Percentiles rank a stretch among this genome's conserved stretches.
Conservation (phyloP, 208 protist species). For the Crithidia brevicula region DNA sequence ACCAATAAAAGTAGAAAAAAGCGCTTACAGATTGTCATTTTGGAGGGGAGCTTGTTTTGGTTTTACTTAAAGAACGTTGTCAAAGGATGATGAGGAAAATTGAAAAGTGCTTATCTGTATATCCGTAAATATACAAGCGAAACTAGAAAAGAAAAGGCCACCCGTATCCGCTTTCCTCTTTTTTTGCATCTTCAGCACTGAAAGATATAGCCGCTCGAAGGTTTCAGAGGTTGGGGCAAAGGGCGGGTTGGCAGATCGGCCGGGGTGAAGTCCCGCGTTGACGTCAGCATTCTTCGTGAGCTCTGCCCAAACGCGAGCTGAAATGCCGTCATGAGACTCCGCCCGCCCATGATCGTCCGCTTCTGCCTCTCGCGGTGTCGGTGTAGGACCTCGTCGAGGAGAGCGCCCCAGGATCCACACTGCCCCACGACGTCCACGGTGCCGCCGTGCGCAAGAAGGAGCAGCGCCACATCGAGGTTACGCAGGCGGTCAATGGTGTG, state of each 20-base stretch:
- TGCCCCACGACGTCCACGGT: conserved; percentile 40
- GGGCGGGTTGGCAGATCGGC: conserved; percentile 7
- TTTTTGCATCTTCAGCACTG: background rate
- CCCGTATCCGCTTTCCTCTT: too few relatives aligned
- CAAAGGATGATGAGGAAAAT: too few relatives aligned
- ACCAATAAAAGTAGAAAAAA: background rate
- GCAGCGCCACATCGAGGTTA: conserved; percentile 36
- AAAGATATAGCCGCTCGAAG: conserved; percentile 8
- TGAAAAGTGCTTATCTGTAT: too few relatives aligned
- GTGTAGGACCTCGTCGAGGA: conserved; percentile 41
- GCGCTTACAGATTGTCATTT: background rate
- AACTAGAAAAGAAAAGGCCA: conserved; percentile 10
- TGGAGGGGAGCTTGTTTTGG: background rate
- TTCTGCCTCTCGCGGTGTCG: background rate
- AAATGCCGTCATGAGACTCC: conserved; percentile 1
- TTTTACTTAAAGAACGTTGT: too few relatives aligned
- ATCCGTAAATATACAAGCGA: too few relatives aligned
- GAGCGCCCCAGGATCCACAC: conserved; percentile 39
- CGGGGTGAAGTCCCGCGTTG: conserved; percentile 21
- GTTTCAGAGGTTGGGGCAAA: background rate
- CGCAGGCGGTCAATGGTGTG: conserved; percentile 43
- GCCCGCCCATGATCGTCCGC: background rate
- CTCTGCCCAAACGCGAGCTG: background rate
- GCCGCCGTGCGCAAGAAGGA: conserved; percentile 50
- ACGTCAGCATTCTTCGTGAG: conserved; percentile 3